Base-by-base conservation (phyloP, 2,329 filamentous ascomycete genomes). In the Penicillium hordei region DNA sequence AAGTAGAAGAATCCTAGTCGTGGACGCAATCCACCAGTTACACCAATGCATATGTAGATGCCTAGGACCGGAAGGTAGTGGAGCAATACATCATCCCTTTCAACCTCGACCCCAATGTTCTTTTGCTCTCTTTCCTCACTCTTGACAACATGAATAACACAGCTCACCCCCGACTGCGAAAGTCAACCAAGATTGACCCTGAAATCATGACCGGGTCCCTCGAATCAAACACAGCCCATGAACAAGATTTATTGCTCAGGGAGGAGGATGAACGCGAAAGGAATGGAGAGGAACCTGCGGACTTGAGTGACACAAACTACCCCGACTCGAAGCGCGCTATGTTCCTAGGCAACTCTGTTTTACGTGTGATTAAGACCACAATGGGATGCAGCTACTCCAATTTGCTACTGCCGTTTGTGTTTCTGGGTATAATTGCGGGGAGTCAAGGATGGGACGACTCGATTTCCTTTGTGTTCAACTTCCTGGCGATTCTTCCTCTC, bases 321-420 rank as follows among this genome's bases (percentile, higher is more conserved):
- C 34, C 29, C 27, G 10, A 23, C 12, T 12, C 12, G 23, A 52
- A 38, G 6, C 36, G 21, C 36, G 17, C 8, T 36, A 34, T 55
- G 25, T 44, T 45, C 42, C 83, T 85, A 65, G 84, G 86, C n/a
- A 90, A 39, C 34, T 48, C 42, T 23, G 42, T 48, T 19, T 19
- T 54, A 21, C 23, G 39, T 25, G 51, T 58, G n/a, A 3, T 60
- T 4, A 59, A 49, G 44, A 40, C 19, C 15, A 48, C 89, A 0
- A 68, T 93, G 6, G 83, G 93, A 65, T 86, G 82, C 64, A 91
- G 89, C 3, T 93, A 89, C 83, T 87, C 93, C 76, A 95, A 95
- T 69, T 70, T 93, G 29, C 76, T 95, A 19, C 78, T 94, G 19
- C 57, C 94, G 9, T 85, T 86, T 25, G 90, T 90, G 0, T 90